Percentiles rank a stretch among this genome's conserved stretches.
These are phyloP conservation scores for Hyphopichia homilentoma DNA, from an alignment of 805 yeast species.

Conservation along the genomic window DNA sequence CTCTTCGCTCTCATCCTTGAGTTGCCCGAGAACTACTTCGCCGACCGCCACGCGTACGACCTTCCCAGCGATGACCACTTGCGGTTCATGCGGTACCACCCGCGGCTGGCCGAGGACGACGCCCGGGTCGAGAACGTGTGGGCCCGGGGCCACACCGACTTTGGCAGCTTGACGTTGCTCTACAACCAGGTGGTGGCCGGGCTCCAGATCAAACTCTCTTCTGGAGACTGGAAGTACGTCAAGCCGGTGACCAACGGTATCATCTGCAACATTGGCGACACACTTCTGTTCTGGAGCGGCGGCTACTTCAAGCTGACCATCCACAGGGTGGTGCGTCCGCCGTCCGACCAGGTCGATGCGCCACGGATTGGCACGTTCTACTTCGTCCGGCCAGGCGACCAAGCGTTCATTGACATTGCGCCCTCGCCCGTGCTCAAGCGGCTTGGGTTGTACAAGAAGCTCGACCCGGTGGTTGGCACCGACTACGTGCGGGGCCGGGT, in stretches of 20 bases:
- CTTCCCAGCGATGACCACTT: conserved; percentile 32
- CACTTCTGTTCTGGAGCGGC: conserved; percentile 31
- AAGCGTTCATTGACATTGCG: conserved; percentile 23
- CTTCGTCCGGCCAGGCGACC: conserved; percentile 32
- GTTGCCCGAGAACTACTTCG: conserved; percentile 30
- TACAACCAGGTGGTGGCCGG: conserved; percentile 35
- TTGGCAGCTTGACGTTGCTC: conserved; percentile 31
- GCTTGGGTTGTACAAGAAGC: conserved; percentile 24
- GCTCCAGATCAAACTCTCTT: conserved; percentile 23
- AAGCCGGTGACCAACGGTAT: conserved; percentile 28
- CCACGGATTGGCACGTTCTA: conserved; percentile 34
- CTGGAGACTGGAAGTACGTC: conserved; percentile 33
- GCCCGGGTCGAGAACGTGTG: conserved; percentile 26
- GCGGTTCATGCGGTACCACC: conserved; percentile 31
- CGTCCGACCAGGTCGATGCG: conserved; percentile 25
- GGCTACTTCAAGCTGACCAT: conserved; percentile 32
- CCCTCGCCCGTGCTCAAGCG: conserved; percentile 28
- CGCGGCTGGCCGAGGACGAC: conserved; percentile 24
- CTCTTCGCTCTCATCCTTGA: conserved; percentile 32
- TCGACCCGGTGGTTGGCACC: conserved; percentile 22
- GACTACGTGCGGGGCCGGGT: conserved; percentile 28
- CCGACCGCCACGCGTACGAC: conserved; percentile 25
- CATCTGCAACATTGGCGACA: conserved; percentile 34
- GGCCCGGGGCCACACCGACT: conserved; percentile 35
- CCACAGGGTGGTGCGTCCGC: conserved; percentile 34